Base-by-base conservation (phyloP, 1,284 basidiomycete species). In the Cystobasidium sp. region DNA sequence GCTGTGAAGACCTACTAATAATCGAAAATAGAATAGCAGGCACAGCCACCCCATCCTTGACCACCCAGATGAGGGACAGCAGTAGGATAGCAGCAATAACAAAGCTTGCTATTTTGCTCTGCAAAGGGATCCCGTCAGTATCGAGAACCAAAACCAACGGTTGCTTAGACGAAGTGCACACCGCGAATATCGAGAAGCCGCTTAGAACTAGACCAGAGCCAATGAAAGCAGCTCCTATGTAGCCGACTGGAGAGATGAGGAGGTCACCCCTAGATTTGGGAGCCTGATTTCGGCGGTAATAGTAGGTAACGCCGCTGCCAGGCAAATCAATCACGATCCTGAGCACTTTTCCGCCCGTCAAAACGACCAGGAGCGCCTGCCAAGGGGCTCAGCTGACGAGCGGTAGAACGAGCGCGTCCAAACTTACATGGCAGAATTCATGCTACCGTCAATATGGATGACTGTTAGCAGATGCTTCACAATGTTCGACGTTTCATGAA, bases 51-150 rank as follows among this genome's bases (percentile, higher is more conserved):
- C 63, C 14, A 44, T 73, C 70, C 12, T 65, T 64, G 24, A 44
- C 22, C 3, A 56, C 52, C 59, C 62, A 65, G 44, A 55, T 52
- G 20, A 73, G 58, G 24, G 58, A 52, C 0, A 64, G 24, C 6
- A 73, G 22, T 46, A 59, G 31, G 10, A 73, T 66, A 39, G 43
- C 62, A 6, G 55, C 63, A 7, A 66, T 12, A 4, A 41, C 63
- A 41, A 73, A 56, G 43, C 52, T 52, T 9, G 70, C 70, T 18
- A 73, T 73, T 44, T 73, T 73, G 53, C 63, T 66, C 69, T 71
- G 69, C 16, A n/a, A 8, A 12, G 10, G 16, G 37, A 9, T 2
- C 14, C 22, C 12, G 18, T 49, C 16, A 16, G 6, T 24, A 41
- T 52, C 44, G 51, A 9, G 59, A 39, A 31, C 37, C 24, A 51